phyloP scores from a whole-genome alignment of 129 eudicot species.

The Rutidosis leptorrhynchoides region DNA sequence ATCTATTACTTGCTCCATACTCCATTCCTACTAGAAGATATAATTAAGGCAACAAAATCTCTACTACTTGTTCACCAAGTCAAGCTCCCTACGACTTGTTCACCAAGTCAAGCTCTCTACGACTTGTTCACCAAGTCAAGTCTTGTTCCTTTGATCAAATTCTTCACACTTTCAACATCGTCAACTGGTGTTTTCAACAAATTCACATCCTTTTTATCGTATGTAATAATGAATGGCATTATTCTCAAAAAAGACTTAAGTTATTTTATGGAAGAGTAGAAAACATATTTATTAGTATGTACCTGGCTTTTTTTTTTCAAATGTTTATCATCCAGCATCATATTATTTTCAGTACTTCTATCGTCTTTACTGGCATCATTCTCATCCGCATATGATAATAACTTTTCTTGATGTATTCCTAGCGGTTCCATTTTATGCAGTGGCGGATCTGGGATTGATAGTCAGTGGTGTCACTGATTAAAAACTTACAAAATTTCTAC shows the following conservation, averaged over 20 bases:
- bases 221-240: slow-evolving; percentile 25
- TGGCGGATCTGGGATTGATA: no score
- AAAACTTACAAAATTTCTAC: no score
- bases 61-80: no score
- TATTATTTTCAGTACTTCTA: slow-evolving; percentile 31
- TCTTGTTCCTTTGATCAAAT: no score
- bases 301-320: slow-evolving; percentile 25
- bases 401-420: slow-evolving; percentile 55
- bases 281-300: slow-evolving; percentile 13
- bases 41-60: no score
- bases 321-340: slow-evolving; percentile 26
- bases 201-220: neutral
- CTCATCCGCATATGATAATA: slow-evolving; percentile 46
- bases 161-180: no score
- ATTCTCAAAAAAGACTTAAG: slow-evolving; percentile 6
- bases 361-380: slow-evolving; percentile 24
- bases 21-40: no score
- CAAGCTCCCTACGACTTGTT: no score
- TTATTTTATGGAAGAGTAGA: slow-evolving; percentile 6
- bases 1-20: no score
- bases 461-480: slow-evolving; percentile 49
- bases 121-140: no score
- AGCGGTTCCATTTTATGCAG: slow-evolving; percentile 60
- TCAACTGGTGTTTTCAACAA: neutral
- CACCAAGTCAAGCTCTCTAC: no score